Base-by-base conservation (phyloP, 148 eudicot genomes). In the Heliosperma pusillum region DNA sequence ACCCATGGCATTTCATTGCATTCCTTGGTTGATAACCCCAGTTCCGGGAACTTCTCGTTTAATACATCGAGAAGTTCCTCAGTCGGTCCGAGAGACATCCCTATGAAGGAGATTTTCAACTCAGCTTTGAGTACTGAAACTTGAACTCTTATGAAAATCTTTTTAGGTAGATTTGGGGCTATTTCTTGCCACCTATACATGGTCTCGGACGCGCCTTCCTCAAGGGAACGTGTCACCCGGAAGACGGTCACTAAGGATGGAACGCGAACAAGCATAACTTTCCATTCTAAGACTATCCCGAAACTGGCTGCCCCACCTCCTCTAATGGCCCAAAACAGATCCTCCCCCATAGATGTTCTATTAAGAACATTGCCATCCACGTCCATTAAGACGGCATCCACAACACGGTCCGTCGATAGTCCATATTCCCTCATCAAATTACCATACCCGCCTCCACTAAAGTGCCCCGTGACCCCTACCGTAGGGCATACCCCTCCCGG, bases 361-460 rank as follows among this genome's bases (percentile, higher is more conserved):
- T 69, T 70, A 73, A 76, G 61, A 42, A 67, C 73, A 24, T 16
- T 72, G 66, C 67, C 77, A 64, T 71, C 74, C 0, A 40, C 75
- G 59, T 73, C 66, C 86, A 73, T 69, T 22, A 73, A 47, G 74
- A 69, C 29, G 76, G 67, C 71, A 62, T 77, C 75, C 8, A 60
- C 25, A 7, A 77, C 26, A 20, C 61, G 64, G 19, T 77, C 80
- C 20, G 72, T 66, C 17, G 75, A 70, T 21, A 77, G 65, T 4
- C 80, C 75, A n/a, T 60, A 71, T 21, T 45, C 16, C 75, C 80
- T 77, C 52, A 70, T 70, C 52, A 71, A 60, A 27, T 45, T 45
- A 7, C 80, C 80, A 30, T 77, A 77, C 13, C 80, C 75, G n/a
- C 80, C 75, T 10, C 75, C 79, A 69, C 74, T 69, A 10, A 76